Evolutionary conservation across 768 basidiomycete species (phyloP).

Genomic region (Mycena vitilis): DNA sequence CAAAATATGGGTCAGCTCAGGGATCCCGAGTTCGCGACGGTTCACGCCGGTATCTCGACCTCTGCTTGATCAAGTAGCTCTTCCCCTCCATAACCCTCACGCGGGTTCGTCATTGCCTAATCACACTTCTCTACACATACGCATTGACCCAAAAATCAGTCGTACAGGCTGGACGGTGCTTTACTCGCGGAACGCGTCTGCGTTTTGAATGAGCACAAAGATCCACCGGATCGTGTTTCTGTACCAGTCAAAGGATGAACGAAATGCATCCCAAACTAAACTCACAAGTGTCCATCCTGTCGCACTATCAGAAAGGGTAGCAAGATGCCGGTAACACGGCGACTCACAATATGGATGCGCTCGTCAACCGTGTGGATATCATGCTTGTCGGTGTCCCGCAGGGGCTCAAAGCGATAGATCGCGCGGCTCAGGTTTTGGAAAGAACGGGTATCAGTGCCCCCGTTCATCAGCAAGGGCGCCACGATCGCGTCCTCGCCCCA

Average conservation of each 20-base stretch:
- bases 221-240: slow-evolving; percentile 22
- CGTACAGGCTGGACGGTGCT: not conserved
- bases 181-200: slow-evolving; percentile 20
- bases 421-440: slow-evolving; percentile 26
- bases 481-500: slow-evolving; percentile 24
- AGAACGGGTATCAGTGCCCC: slow-evolving; percentile 23
- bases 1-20: no score
- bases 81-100: no score
- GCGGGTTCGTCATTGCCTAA: no score
- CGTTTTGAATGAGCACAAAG: slow-evolving; percentile 19
- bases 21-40: no score
- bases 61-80: no score
- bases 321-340: not conserved
- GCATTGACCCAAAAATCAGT: no score
- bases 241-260: not conserved
- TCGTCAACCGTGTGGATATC: slow-evolving; percentile 28
- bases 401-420: slow-evolving; percentile 23
- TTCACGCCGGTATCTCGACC: no score
- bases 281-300: slow-evolving; percentile 14
- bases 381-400: slow-evolving; percentile 9
- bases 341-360: slow-evolving; percentile 21
- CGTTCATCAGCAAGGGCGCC: slow-evolving; percentile 18
- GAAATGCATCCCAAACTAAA: not conserved
- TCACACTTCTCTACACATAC: no score
- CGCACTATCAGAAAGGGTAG: not conserved